Evolutionary conservation across 1,284 basidiomycete genomes (phyloP).

Genomic region (Tetrapyrgos nigripes): DNA sequence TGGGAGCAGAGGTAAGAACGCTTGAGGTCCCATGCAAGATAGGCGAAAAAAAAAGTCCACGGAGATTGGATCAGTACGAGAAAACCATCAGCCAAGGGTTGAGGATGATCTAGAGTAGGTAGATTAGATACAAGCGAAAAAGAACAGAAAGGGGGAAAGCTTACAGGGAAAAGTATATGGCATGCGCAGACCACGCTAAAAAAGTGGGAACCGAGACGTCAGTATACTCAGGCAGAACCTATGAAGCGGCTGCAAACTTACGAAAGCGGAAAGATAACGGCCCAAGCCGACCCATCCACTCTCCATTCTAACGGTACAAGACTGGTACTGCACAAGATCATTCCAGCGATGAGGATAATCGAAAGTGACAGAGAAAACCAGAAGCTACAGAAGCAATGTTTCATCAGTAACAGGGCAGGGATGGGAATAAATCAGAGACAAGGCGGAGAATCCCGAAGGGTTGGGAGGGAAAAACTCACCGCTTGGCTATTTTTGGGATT

Average conservation of each 20-base stretch:
- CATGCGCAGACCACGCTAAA: constrained; percentile 15
- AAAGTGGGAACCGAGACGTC: not conserved
- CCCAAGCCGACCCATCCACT: constrained; percentile 17
- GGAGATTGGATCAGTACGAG: constrained; percentile 14
- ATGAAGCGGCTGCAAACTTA: constrained; percentile 2
- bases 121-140: not conserved
- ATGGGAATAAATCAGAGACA: not conserved
- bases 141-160: not conserved
- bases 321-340: constrained; percentile 17
- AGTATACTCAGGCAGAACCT: not conserved
- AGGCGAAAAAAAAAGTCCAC: no score
- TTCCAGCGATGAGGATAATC: constrained; percentile 16
- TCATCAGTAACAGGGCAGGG: no score
- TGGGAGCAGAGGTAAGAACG: no score
- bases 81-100: constrained; percentile 24
- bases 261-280: constrained; percentile 22
- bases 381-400: constrained; percentile 10
- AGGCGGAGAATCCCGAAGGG: not conserved
- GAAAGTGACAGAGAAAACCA: constrained; percentile 20
- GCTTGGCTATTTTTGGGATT: constrained; percentile 79
- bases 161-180: constrained; percentile 23
- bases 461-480: constrained; percentile 34
- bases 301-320: constrained; percentile 21
- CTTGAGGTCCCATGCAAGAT: no score
- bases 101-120: constrained; percentile 13